Percentiles rank a stretch among this genome's conserved stretches.
These are phyloP conservation scores for Wickerhamia fluorescens DNA, from an alignment of 805 yeast species.

Conservation along the genomic window DNA sequence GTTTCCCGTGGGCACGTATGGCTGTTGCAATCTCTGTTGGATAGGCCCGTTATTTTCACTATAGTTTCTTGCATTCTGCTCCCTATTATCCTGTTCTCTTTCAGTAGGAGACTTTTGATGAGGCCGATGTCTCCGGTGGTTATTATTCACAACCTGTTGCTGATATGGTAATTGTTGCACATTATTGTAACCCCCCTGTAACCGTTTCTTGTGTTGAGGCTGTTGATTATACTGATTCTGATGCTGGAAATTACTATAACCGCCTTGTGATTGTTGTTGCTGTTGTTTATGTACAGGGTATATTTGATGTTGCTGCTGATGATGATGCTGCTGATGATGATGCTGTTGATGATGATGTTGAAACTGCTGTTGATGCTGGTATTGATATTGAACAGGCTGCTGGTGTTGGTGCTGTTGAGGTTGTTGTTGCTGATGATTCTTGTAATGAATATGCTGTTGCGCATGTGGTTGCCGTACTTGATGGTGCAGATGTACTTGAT, in stretches of 20 bases:
- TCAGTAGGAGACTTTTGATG: constrained; percentile 1
- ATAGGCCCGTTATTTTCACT: constrained; percentile 2
- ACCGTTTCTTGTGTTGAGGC: too few species aligned
- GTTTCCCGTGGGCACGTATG: constrained; percentile 8
- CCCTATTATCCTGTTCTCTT: not conserved
- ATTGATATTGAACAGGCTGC: constrained; percentile 2
- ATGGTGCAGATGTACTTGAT: too few species aligned
- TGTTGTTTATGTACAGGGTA: too few species aligned
- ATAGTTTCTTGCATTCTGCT: constrained; percentile 3
- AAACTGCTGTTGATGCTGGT: constrained; percentile 3
- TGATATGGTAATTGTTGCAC: too few species aligned
- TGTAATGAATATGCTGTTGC: constrained; percentile 3
- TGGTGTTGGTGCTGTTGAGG: constrained; percentile 2
- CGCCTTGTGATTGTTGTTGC: too few species aligned
- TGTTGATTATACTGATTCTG: too few species aligned
- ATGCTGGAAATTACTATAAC: too few species aligned
- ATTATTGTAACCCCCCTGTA: too few species aligned
- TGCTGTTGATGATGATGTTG: constrained; percentile 1
- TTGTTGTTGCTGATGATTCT: too few species aligned
- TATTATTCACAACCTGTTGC: too few species aligned
- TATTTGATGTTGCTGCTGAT: too few species aligned
- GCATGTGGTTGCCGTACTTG: not conserved
- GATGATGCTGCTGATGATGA: too few species aligned
- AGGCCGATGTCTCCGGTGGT: constrained; percentile 1
- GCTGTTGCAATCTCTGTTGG: constrained; percentile 4